Percentiles rank a stretch among this genome's conserved stretches.
Evolutionary conservation across 768 basidiomycete species (phyloP).

Genomic region (Leucosporidium creatinivorum): DNA sequence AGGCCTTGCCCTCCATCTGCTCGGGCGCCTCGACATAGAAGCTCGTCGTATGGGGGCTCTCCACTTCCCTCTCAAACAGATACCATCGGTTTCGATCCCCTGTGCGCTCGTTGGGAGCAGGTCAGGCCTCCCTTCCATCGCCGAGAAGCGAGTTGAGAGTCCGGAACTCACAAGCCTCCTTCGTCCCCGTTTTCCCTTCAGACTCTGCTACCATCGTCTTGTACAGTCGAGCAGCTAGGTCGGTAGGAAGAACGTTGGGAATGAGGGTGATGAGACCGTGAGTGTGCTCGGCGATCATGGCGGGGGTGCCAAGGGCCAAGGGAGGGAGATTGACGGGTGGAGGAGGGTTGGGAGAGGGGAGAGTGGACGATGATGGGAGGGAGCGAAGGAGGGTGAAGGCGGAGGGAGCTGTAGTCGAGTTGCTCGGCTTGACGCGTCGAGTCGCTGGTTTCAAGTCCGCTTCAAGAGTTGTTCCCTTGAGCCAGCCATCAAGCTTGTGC

Average conservation of each 20-base stretch:
- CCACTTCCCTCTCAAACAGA: conserved; percentile 32
- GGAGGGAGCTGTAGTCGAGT: not conserved
- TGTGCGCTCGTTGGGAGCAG: not conserved
- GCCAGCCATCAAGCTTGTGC: not conserved
- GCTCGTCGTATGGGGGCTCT: conserved; percentile 29
- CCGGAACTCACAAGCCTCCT: conserved; percentile 5
- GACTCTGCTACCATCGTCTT: conserved; percentile 27
- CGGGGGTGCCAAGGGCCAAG: conserved; percentile 16
- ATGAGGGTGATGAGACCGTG: conserved; percentile 32
- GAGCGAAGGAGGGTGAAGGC: not conserved
- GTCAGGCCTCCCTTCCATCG: not conserved
- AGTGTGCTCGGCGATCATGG: conserved; percentile 27
- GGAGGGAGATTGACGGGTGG: conserved; percentile 21
- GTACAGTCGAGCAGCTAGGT: conserved; percentile 27
- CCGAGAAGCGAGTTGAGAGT: not conserved
- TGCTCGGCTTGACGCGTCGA: not conserved
- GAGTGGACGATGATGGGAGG: not conserved
- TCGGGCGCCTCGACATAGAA: conserved; percentile 28
- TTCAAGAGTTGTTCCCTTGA: not conserved
- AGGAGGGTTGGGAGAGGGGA: not conserved
- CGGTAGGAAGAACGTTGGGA: conserved; percentile 24
- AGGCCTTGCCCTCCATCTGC: not conserved
- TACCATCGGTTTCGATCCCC: conserved; percentile 33
- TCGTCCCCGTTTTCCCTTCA: not conserved
- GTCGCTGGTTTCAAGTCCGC: not conserved